Base-by-base conservation (phyloP, 1,284 basidiomycete genomes). In the Inonotus hispidus region DNA sequence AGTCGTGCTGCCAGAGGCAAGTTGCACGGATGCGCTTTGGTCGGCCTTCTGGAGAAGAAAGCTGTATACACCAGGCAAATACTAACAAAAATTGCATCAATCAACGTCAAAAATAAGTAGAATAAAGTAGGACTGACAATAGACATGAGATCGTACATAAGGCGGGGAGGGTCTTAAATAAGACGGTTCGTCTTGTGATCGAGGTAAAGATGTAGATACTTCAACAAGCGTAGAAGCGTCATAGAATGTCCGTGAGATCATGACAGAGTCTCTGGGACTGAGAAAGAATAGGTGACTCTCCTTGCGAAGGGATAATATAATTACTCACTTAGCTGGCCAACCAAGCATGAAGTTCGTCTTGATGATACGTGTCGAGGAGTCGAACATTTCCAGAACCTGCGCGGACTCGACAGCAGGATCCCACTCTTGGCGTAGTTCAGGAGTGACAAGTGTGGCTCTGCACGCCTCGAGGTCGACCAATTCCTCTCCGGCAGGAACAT, bases 1-100 rank as follows among this genome's bases (percentile, higher is more conserved):
- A 83, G 73, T 97, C 91, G 76, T 98, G 96, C 68, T 95, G 92
- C 92, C 93, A 98, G 72, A 96, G 96, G 68, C 91, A 93, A 0
- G 92, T 95, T 61, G 97, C 83, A 23, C 90, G 85, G 25, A 94
- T 69, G 72, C 65, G 66, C 67, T 53, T 60, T 65, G 63, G 71
- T 61, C 75, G 72, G 65, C 79, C 69, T 67, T 75, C 70, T 65
- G 79, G 79, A 43, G 82, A 74, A 64, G 78, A 79, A 38, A 83
- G 69, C 70, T 98, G 94, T 21, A 98, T 85, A 70, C 92, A 95
- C 92, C 94, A 98, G 16, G 94, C 93, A 67, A 94, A 89, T 56
- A 99, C 90, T 92, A 65, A 7, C 61, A 53, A 64, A 43, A 43
- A 25, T 53, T 32, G 8, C 32, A 68, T 39, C 21, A 52, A 16